Evolutionary conservation across 192 early-diverging fungal genomes (phyloP).

Genomic region (Coemansia sp.): DNA sequence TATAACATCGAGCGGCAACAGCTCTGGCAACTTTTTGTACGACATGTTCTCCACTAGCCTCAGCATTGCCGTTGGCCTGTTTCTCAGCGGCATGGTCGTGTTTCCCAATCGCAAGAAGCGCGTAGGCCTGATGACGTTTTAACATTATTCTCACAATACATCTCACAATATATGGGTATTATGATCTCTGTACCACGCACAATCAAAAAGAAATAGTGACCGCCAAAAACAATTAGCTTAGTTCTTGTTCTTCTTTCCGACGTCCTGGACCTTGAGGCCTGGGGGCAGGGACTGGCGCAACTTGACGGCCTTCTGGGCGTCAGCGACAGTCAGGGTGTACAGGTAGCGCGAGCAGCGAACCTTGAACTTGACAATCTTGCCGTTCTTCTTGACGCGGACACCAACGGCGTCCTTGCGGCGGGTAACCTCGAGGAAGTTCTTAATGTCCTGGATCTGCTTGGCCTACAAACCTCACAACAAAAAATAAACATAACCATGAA

Average conservation of each 20-base stretch:
- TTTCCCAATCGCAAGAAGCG: slow-evolving; percentile 60
- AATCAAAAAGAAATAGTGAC: not conserved
- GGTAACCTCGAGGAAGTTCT: slow-evolving; percentile 95
- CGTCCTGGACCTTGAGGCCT: slow-evolving; percentile 39
- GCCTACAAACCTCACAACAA: slow-evolving; percentile 63
- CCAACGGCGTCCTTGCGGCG: slow-evolving; percentile 94
- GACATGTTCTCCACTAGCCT: slow-evolving; percentile 66
- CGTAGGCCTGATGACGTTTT: slow-evolving; percentile 56
- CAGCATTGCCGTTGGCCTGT: slow-evolving; percentile 69
- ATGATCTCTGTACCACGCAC: slow-evolving; percentile 5
- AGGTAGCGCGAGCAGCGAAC: slow-evolving; percentile 97
- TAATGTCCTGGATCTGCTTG: slow-evolving; percentile 97
- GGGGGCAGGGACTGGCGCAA: slow-evolving; percentile 94
- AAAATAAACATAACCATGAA: not conserved
- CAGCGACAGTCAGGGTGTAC: slow-evolving; percentile 96
- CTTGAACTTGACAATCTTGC: slow-evolving; percentile 95
- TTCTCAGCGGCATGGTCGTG: slow-evolving; percentile 67
- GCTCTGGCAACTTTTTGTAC: slow-evolving; percentile 58
- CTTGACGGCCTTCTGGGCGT: slow-evolving; percentile 95
- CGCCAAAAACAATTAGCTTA: slow-evolving; percentile 9
- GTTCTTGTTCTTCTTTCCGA: slow-evolving; percentile 25
- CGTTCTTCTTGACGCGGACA: slow-evolving; percentile 97
- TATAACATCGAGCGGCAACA: slow-evolving; percentile 58
- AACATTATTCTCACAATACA: slow-evolving; percentile 10
- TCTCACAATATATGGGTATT: not conserved